Percentiles rank a stretch among this genome's conserved stretches.
Conservation (phyloP, 331 rosid species). For the Acacia pycnantha region DNA sequence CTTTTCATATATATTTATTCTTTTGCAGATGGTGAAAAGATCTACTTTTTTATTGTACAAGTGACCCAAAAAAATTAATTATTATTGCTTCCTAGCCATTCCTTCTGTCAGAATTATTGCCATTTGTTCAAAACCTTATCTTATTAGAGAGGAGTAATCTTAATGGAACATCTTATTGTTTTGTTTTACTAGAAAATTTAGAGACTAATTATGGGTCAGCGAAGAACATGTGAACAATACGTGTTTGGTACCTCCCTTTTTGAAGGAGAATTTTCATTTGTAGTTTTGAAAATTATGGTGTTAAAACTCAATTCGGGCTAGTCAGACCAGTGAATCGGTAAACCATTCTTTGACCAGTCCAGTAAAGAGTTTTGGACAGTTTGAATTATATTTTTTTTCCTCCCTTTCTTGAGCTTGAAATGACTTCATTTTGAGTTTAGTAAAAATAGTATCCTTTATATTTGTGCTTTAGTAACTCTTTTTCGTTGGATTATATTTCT, state of each 20-base stretch:
- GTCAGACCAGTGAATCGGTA: neutral
- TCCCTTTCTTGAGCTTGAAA: neutral
- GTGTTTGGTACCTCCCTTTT: neutral
- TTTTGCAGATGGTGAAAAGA: neutral
- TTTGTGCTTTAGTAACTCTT: too few species aligned
- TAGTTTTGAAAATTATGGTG: neutral
- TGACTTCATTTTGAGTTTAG: too few species aligned
- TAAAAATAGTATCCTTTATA: too few species aligned
- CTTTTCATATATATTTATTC: neutral
- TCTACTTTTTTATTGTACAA: neutral
- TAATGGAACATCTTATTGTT: neutral
- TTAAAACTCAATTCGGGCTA: too few species aligned
- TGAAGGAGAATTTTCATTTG: neutral
- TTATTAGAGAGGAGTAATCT: neutral
- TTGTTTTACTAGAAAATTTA: neutral
- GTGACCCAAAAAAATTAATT: neutral
- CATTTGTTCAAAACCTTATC: slow-evolving; percentile 6
- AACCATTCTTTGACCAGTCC: neutral
- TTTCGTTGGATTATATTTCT: too few species aligned
- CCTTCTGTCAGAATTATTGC: neutral
- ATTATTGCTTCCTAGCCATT: slow-evolving; percentile 5
- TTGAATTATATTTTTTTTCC: neutral
- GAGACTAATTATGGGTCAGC: neutral
- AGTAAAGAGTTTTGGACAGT: neutral
- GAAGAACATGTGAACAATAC: neutral